These are phyloP conservation scores for Fomitopsis schrenkii DNA, from an alignment of 1,284 basidiomycete species.

Conservation along the genomic window DNA sequence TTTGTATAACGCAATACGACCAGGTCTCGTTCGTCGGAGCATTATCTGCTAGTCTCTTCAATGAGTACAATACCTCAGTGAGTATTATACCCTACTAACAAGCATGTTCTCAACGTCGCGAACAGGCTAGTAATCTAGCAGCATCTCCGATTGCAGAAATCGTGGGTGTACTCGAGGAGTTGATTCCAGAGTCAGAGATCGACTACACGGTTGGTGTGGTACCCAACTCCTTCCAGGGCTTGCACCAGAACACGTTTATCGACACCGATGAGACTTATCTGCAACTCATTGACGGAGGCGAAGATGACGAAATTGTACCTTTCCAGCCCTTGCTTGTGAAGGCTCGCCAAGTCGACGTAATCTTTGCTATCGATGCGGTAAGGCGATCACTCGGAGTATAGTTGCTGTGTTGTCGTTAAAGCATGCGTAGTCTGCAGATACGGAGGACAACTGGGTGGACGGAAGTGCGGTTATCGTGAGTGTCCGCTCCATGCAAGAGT, in stretches of 20 bases:
- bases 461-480: conserved; percentile 41
- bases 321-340: conserved; percentile 51
- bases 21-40: conserved; percentile 39
- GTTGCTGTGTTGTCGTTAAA: not conserved
- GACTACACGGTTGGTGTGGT: conserved; percentile 25
- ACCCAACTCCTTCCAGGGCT: conserved; percentile 42
- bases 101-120: not conserved
- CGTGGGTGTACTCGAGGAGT: conserved; percentile 21
- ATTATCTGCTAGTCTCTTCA: conserved; percentile 40
- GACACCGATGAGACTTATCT: conserved; percentile 32
- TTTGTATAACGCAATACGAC: conserved; percentile 48
- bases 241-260: conserved; percentile 33
- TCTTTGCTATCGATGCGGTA: conserved; percentile 50
- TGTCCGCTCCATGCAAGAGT: not conserved
- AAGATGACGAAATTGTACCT: conserved; percentile 43
- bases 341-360: conserved; percentile 44
- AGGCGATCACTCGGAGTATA: conserved; percentile 7
- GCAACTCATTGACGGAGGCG: conserved; percentile 37
- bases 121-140: conserved; percentile 15
- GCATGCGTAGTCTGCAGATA: conserved; percentile 23
- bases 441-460: conserved; percentile 30
- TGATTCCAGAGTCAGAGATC: conserved; percentile 20
- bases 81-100: conserved; percentile 7
- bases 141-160: conserved; percentile 19
- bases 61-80: conserved; percentile 30